Conservation (phyloP, 345 rosid species). For the Isatis tinctoria region DNA sequence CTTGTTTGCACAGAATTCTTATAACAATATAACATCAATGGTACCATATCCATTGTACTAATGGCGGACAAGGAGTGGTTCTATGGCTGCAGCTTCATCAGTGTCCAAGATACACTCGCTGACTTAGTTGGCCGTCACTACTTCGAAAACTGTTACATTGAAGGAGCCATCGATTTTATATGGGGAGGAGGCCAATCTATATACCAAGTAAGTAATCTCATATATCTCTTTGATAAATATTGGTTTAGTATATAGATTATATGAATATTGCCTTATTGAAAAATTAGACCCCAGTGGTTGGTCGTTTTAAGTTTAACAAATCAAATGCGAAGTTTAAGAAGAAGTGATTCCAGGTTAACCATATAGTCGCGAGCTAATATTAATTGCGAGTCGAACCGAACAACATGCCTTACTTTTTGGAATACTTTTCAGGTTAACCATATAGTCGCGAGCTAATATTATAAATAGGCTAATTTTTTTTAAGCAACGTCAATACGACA, state of each 20-base stretch:
- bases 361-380: no score
- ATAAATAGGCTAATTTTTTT: neutral
- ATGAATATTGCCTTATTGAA: neutral
- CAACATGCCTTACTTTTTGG: no score
- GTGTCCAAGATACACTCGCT: conserved; percentile 42
- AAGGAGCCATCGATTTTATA: conserved; percentile 51
- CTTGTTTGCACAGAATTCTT: conserved; percentile 34
- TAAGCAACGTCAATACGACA: neutral
- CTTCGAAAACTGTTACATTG: conserved; percentile 37
- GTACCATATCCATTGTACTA: conserved; percentile 21
- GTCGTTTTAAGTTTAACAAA: no score
- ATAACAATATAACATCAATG: neutral
- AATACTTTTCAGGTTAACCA: no score
- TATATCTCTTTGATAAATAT: neutral
- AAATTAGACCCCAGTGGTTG: neutral
- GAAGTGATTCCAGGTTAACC: no score
- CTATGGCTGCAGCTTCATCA: conserved; percentile 33
- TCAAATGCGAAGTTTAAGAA: neutral
- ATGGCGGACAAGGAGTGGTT: conserved; percentile 36
- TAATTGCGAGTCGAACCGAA: neutral
- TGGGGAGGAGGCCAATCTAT: conserved; percentile 47
- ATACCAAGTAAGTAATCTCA: conserved; percentile 44
- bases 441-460: no score
- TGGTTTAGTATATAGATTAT: neutral
- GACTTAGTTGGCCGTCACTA: conserved; percentile 41